A percentile compares a stretch with the other conserved stretches of the same genome.
Evolutionary conservation across 2,329 filamentous ascomycete genomes (phyloP).

Genomic region (Penicillium sclerotigenum): DNA sequence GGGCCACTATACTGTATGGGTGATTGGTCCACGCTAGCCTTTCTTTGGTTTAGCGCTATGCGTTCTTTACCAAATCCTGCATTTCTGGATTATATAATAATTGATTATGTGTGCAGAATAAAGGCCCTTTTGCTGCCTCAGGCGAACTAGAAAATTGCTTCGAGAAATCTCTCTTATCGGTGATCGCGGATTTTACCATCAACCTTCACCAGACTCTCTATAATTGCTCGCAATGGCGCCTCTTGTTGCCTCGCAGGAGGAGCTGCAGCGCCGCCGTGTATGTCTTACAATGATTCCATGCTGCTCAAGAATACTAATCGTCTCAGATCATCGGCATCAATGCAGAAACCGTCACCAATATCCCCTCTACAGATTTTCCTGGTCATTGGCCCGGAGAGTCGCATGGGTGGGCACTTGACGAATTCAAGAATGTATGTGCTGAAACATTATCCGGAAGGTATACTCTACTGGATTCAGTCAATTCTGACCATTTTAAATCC

Average conservation of each 20-base stretch:
- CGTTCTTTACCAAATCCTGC: not conserved
- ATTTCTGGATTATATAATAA: not conserved
- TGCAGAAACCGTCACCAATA: conserved; percentile 84
- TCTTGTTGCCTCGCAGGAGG: conserved; percentile 41
- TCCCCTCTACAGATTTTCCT: conserved; percentile 86
- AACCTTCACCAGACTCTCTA: conserved; percentile 12
- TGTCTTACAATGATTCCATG: conserved; percentile 8
- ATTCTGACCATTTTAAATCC: conserved; percentile 3
- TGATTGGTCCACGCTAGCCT: not conserved
- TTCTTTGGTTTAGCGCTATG: not conserved
- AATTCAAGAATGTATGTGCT: conserved; percentile 59
- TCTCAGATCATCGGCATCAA: conserved; percentile 78
- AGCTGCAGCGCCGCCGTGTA: conserved; percentile 46
- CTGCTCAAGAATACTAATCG: not conserved
- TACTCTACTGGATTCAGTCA: not conserved
- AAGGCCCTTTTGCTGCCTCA: conserved; percentile 23
- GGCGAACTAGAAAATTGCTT: conserved; percentile 34
- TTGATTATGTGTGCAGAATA: conserved; percentile 19
- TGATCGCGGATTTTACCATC: conserved; percentile 22
- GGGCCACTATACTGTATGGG: conserved; percentile 18
- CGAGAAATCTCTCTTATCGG: conserved; percentile 30
- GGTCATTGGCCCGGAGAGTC: conserved; percentile 88
- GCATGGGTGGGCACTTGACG: conserved; percentile 70
- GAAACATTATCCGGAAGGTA: not conserved
- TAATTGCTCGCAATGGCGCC: conserved; percentile 39